Base-by-base conservation (phyloP, 2,329 filamentous ascomycete genomes). In the Lachnellula suecica region DNA sequence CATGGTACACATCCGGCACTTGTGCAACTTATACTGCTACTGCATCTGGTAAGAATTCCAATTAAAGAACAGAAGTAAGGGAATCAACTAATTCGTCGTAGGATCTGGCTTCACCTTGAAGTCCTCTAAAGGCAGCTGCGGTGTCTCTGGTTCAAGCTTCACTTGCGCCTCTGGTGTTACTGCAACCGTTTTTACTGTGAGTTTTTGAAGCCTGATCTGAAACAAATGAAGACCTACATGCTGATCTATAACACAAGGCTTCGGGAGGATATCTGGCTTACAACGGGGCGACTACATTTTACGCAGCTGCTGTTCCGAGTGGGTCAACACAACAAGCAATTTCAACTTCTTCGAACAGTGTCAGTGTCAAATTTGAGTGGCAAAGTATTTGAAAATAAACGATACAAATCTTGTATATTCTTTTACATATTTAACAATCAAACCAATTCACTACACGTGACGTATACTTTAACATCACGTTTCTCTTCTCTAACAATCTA, bases 1-100 rank as follows among this genome's bases (percentile, higher is more conserved):
- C 78, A 0, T 90, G 86, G 87, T 89, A 86, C 63, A 76, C 77
- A 0, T 77, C 74, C 1, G 85, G 85, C 2, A 86, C 84, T 0
- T 89, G 85, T 63, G 87, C 86, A 1, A 86, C 80, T 0, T 87
- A 82, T 66, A 82, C 77, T 0, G 82, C 83, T 4, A 70, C 77
- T 4, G 53, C 73, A 42, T 77, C 69, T 19, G 78, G 76, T 38
- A 83, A 84, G 41, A 25, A n/a, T 7, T 19, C 9, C 15, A 8
- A 10, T 4, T 34, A 6, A 20, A 17, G 17, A n/a, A 11, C 42
- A 4, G 6, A 19, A 2, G 2, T 13, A 50, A 10, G 29, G 8
- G 13, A 34, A 38, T 10, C 17, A 40, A 35, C 48, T 25, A 38
- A 46, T 41, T 40, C 17, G 2, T 27, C 11, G 9, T 41, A 70